Base-by-base conservation (phyloP, 768 basidiomycete species). In the Boletus subparvulus region DNA sequence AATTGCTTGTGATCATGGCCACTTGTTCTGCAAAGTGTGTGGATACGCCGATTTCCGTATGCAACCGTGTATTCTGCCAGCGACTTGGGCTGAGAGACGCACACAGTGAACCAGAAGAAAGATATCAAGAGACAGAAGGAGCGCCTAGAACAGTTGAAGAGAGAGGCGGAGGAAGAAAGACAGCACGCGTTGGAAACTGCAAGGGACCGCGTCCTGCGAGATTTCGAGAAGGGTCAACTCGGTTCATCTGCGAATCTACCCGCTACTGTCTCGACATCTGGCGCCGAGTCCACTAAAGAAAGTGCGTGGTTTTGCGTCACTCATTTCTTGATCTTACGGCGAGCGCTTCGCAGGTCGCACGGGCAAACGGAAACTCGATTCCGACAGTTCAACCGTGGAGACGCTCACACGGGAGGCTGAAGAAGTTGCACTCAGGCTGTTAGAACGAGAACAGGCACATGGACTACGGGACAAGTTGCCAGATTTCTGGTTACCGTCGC, bases 21-120 rank as follows among this genome's bases (percentile, higher is more conserved):
- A 98, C 73, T 63, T 98, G 24, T 98, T 94, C 71, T 99, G 97
- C 80, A 92, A 90, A 69, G 96, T 98, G 74, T 98, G 97, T 65
- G 88, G 88, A 26, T 85, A 94, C 57, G 84, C 88, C 2, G 92
- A 95, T 67, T 82, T 96, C 30, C 70, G 90, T 91, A 75, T 69
- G 87, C 21, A 30, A 45, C 49, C 36, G n/a, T 39, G 11, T 53
- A 35, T 41, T 52, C 50, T 13, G 13, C 52, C 52, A 51, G 60
- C 28, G 54, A 40, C 14, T 16, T 45, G 49, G 51, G 41, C 54
- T 65, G 12, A 69, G 49, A 41, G 33, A 47, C 47, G n/a, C 58
- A 39, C 56, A 32, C 65, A 92, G 90, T 96, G 62, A 77, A 80
- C 28, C 97, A 98, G 78, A 95, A 94, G 74, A 89, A 88, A 61